phyloP scores from a whole-genome alignment of 352 stramenopile species.

The Hyaloperonospora brassicae region DNA sequence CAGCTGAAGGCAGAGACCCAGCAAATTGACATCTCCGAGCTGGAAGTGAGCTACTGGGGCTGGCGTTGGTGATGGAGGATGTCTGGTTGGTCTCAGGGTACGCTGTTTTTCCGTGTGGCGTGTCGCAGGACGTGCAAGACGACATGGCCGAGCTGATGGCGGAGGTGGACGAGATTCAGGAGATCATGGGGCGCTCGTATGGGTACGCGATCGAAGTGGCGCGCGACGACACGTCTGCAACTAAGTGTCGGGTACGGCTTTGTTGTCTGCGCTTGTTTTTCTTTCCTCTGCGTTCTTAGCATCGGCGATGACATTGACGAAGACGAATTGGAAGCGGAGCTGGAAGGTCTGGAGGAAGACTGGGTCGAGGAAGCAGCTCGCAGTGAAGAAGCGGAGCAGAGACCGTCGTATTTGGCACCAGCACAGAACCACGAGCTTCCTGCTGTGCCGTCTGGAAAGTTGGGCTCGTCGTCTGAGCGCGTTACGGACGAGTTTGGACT shows the following conservation, averaged over 20 bases:
- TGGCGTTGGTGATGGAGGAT: not conserved
- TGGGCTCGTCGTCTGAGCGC: conserved; percentile 26
- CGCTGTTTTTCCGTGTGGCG: too few species aligned
- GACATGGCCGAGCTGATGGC: conserved; percentile 96
- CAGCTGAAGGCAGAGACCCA: conserved; percentile 92
- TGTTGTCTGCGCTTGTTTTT: not conserved
- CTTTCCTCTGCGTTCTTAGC: conserved; percentile 20
- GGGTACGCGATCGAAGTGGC: conserved; percentile 36
- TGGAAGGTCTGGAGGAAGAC: conserved; percentile 91
- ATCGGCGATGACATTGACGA: conserved; percentile 93
- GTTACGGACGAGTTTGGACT: conserved; percentile 71
- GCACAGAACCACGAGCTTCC: conserved; percentile 51
- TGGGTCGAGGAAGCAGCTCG: conserved; percentile 72
- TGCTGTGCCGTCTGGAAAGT: conserved; percentile 36
- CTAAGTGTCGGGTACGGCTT: too few species aligned
- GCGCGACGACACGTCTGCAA: not conserved
- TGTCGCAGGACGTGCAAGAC: conserved; percentile 87
- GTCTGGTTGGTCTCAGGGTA: too few species aligned
- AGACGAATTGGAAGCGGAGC: conserved; percentile 90
- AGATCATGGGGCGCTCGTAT: conserved; percentile 93
- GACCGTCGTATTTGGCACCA: conserved; percentile 58
- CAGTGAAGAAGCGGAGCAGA: conserved; percentile 31
- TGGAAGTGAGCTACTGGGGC: conserved; percentile 89
- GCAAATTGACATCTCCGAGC: conserved; percentile 93
- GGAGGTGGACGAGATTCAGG: conserved; percentile 98